Evolutionary conservation across 805 yeast genomes (phyloP), one percentile per base, ranked within the genome.

Genomic region (Candida xiaguanensis): DNA sequence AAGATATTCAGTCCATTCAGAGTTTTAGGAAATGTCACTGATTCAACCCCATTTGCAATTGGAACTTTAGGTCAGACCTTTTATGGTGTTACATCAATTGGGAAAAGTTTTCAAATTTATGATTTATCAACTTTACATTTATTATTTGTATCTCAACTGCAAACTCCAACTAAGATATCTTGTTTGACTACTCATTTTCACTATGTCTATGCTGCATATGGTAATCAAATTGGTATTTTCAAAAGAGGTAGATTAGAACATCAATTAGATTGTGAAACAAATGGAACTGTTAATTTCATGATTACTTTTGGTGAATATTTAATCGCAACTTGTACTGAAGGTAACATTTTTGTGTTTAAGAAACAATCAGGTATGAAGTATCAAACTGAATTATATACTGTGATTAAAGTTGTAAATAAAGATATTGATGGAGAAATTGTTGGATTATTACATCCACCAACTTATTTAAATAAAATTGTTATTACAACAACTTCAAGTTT

Each of bases 61-160:
- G 95, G 98, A 19, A 80, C 91, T 2, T 71, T 91, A 43, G 99
- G 99, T 38, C 74, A 86, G 12, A 80, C 95, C 1, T 90, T 85
- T 52, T 85, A 90, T 53, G 78, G 88, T 28, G 95, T 83, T 13
- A 91, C 98, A 0, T 80, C 86, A 32, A 96, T 93, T 16, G 98
- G 97, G 2, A 73, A 80, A 38, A 74, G 91, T 1, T 87, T 93
- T 66, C 98, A 91, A 59, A 87, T 93, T 20, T 93, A 85, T 55
- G 99, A 93, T 65, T 96, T 85, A 52, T 79, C 91, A 23, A 87
- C 85, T 5, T 67, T 91, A 45, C 93, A 86, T 49, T 67, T 91
- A 46, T 65, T 91, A 16, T 91, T 93, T 61, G 95, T 91, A 9
- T 86, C 96, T 0, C 85, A 80, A 47, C 76, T 74, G 15, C 91